Base-by-base conservation (phyloP, 2,329 filamentous ascomycete species). In the Aspergillus cejpii region DNA sequence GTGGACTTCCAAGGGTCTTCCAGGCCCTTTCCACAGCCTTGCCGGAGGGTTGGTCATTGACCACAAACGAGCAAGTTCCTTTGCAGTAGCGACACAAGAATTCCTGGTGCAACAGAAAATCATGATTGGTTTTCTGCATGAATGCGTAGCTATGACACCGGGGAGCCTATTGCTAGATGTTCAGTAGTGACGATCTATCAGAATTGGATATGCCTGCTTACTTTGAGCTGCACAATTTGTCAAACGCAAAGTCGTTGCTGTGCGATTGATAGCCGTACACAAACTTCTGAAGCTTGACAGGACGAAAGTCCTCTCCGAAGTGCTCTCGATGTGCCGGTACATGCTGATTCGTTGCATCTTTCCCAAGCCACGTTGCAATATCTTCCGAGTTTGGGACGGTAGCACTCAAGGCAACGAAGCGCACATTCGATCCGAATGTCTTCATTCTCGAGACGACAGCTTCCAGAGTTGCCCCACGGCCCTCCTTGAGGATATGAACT, bases 381-480 rank as follows among this genome's bases (percentile, higher is more conserved):
- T 94, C 87, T 37, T 82, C 74, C 0, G 85, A 84, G 54, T 94
- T 94, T 1, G 87, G 87, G 1, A 94, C 80, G 0, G 87, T 94
- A 2, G 87, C 87, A 60, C 87, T 91, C 37, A 94, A 67, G 1
- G 87, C 87, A 21, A 94, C 70, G 55, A 94, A 92, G 11, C 87
- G 80, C 12, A 92, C 80, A 58, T 84, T 77, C 1, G 81, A 80
- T 10, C 83, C 82, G 37, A 87, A 80, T 0, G 83, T 83, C 64
- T 92, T 92, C 87, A 92, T 94, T 6, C 87, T 81, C 12, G 87
- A 91, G 0, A 94, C 85, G 2, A 94, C 83, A 3, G 84, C 85
- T 61, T 94, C 87, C 1, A 94, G 73, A 0, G 84, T 90, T 10
- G 87, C 85, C 12, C 87, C 87, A 19, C 87, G 80, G 3, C 75